Base-by-base conservation (phyloP, 139 green algal species). In the Edaphochlamys debaryana region DNA sequence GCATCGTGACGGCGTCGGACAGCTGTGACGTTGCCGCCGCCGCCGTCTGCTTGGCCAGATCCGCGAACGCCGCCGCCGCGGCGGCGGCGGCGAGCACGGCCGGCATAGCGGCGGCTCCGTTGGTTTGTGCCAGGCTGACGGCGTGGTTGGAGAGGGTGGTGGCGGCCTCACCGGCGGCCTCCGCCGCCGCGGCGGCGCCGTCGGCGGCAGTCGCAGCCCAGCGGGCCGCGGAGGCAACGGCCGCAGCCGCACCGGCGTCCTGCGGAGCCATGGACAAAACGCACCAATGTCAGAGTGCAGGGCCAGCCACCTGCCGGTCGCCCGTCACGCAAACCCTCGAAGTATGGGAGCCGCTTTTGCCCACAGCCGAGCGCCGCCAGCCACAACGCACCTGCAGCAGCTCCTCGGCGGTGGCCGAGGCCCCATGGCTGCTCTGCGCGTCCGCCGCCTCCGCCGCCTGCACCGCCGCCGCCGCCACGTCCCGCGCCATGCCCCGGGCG, bases 381-480 rank as follows among this genome's bases (percentile, higher is more conserved):
- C n/a, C n/a, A n/a, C n/a, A n/a, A n/a, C 68, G 9, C 34, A 79
- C 71, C 71, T 80, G 73, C 58, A 69, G 52, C 38, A 80, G 56
- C 73, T 80, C 73, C 58, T 80, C 73, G 6, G 73, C 25, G 4
- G 73, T 69, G 13, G 60, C 60, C 4, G 56, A 38, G 5, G 48
- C 5, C 36, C 29, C 56, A 29, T 69, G 50, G 27, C 56, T 19
- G n/a, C 37, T n/a, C 73, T 68, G 58, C 73, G 69, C 73, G 56
- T 80, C 73, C 4, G 73, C 73, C 29, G 56, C 73, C 29, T 38
- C 38, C 29, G 73, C 73, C 15, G 73, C 73, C 17, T 34, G 38
- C 11, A 20, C 41, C 25, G 73, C 73, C n/a, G 54, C 38, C 36
- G 36, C 56, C 37, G 38, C 25, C 56, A 80, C 73, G 30, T 60